Conservation (phyloP, 257 asterid species). For the Oldenlandia corymbosa region DNA sequence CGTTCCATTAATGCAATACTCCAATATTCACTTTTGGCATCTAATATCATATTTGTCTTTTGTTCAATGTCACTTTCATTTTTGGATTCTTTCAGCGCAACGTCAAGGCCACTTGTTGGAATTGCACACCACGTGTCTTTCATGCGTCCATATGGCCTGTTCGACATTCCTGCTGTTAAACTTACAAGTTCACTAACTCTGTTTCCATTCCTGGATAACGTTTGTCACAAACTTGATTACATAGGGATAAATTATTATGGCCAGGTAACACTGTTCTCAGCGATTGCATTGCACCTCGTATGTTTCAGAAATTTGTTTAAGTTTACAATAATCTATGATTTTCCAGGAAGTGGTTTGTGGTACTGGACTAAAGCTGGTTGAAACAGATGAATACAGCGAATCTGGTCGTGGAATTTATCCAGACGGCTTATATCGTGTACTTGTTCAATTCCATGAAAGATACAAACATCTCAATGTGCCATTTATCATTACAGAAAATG, state of each 20-base stretch:
- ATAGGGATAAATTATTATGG: conserved; percentile 95
- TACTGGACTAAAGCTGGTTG: conserved; percentile 76
- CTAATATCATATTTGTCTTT: background rate
- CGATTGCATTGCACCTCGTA: background rate
- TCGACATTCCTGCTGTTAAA: conserved; percentile 74
- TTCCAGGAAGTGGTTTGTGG: conserved; percentile 82
- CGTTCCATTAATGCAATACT: background rate
- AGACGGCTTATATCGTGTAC: conserved; percentile 77
- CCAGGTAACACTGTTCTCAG: conserved; percentile 46
- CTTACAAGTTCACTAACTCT: conserved; percentile 59
- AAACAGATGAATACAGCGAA: conserved; percentile 90
- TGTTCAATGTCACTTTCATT: background rate
- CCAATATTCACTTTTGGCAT: background rate
- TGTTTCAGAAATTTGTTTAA: conserved; percentile 2
- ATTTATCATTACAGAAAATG: conserved; percentile 74
- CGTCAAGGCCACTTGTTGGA: conserved; percentile 56
- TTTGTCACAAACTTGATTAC: conserved; percentile 74
- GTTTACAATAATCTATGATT: conserved; percentile 17
- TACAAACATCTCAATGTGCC: conserved; percentile 75
- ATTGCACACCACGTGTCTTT: conserved; percentile 95
- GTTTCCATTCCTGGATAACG: conserved; percentile 66
- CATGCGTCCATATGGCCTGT: conserved; percentile 89
- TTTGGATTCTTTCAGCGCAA: conserved; percentile 34
- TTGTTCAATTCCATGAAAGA: conserved; percentile 74
- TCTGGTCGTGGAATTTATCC: conserved; percentile 98